phyloP scores from a whole-genome alignment of 257 asterid species.

The Buddleja alternifolia region DNA sequence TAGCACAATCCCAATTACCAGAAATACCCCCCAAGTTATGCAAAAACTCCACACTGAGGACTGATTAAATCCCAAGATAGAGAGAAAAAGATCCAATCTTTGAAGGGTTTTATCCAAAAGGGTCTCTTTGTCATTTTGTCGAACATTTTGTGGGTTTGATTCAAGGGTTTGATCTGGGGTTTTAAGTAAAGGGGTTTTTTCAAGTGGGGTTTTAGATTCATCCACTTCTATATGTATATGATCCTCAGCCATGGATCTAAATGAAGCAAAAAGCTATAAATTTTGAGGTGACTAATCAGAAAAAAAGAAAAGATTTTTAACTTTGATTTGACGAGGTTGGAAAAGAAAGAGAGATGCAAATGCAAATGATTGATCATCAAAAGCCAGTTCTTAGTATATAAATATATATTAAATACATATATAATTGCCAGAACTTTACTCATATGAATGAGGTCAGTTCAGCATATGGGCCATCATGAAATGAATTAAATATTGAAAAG shows the following conservation, averaged over 20 bases:
- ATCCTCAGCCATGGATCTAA: constrained; percentile 53
- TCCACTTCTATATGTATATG: constrained; percentile 50
- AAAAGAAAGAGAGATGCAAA: constrained; percentile 16
- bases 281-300: constrained; percentile 6
- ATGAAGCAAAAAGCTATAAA: neutral
- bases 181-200: constrained; percentile 47
- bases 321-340: constrained; percentile 6
- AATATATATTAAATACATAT: neutral
- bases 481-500: neutral
- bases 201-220: constrained; percentile 42
- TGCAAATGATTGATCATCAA: constrained; percentile 22
- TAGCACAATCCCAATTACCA: constrained; percentile 54
- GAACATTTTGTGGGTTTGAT: constrained; percentile 31
- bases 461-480: constrained; percentile 30
- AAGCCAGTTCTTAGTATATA: neutral
- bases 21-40: constrained; percentile 59
- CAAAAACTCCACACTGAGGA: constrained; percentile 43
- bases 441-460: constrained; percentile 5
- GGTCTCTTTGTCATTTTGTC: constrained; percentile 44
- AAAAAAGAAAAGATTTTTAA: neutral
- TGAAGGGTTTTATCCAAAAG: constrained; percentile 59
- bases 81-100: constrained; percentile 48
- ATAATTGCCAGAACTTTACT: neutral
- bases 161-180: constrained; percentile 36
- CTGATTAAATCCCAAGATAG: constrained; percentile 67